These are phyloP conservation scores for Ustilago loliicola DNA, from an alignment of 1,284 basidiomycete genomes.

Conservation along the genomic window DNA sequence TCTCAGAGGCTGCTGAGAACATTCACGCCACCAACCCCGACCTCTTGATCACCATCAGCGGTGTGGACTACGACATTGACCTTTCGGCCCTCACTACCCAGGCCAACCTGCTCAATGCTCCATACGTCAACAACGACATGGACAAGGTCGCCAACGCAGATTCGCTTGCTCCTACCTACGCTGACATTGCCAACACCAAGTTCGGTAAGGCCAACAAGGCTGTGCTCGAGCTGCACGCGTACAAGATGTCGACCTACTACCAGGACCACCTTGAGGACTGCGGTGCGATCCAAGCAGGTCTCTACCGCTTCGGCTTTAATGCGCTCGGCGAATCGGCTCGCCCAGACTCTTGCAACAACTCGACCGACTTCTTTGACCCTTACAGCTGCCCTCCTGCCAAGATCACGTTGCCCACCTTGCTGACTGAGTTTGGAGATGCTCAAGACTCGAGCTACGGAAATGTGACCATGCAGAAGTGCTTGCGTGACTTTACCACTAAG, in stretches of 20 bases:
- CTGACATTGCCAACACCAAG: constrained; percentile 30
- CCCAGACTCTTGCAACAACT: constrained; percentile 26
- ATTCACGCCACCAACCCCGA: constrained; percentile 45
- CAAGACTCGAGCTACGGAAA: constrained; percentile 27
- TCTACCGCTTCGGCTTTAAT: constrained; percentile 48
- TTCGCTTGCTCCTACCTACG: constrained; percentile 23
- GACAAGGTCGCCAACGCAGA: constrained; percentile 26
- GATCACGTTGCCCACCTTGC: constrained; percentile 26
- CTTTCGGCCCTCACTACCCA: constrained; percentile 36
- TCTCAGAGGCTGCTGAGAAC: constrained; percentile 42
- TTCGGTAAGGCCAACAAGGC: constrained; percentile 48
- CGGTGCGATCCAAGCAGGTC: constrained; percentile 26
- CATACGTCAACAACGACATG: constrained; percentile 33
- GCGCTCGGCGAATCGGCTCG: constrained; percentile 35
- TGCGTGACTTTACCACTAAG: constrained; percentile 48
- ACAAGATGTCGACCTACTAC: constrained; percentile 41
- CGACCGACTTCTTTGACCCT: constrained; percentile 25
- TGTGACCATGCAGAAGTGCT: constrained; percentile 47
- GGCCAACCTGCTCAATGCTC: constrained; percentile 31
- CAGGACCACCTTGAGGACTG: constrained; percentile 39
- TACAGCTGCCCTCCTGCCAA: constrained; percentile 39
- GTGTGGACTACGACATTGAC: constrained; percentile 50
- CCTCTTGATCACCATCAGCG: constrained; percentile 51
- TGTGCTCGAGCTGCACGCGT: constrained; percentile 48
- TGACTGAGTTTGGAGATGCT: constrained; percentile 49